Evolutionary conservation across 2,329 filamentous ascomycete genomes (phyloP).

Genomic region (Arachnomyces sp.): DNA sequence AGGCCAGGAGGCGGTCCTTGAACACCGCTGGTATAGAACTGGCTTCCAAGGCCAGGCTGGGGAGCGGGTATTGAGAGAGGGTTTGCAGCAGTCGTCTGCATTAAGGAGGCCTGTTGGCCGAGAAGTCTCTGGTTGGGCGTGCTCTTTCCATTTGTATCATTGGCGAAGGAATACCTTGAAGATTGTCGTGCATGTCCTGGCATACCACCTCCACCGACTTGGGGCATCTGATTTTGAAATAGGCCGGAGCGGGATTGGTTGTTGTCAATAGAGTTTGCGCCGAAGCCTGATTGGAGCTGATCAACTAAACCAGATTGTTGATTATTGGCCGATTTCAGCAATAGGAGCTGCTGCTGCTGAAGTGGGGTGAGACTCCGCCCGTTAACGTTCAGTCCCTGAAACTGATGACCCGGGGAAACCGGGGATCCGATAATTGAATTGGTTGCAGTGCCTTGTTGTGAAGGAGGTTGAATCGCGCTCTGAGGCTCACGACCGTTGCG

Average conservation of each 20-base stretch:
- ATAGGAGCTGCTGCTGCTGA: constrained; percentile 65
- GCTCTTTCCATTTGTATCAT: constrained; percentile 52
- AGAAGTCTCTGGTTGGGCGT: constrained; percentile 52
- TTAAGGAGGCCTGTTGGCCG: constrained; percentile 41
- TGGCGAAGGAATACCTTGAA: constrained; percentile 81
- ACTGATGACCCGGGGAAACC: constrained; percentile 33
- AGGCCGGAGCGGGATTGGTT: constrained; percentile 37
- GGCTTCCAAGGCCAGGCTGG: constrained; percentile 45
- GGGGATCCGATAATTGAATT: constrained; percentile 37
- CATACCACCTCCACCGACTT: constrained; percentile 42
- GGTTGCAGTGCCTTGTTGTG: constrained; percentile 53
- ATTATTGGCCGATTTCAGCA: constrained; percentile 52
- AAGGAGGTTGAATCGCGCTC: constrained; percentile 66
- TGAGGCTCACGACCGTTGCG: constrained; percentile 53
- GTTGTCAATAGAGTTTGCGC: constrained; percentile 29
- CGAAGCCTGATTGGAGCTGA: constrained; percentile 25
- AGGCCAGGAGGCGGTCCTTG: constrained; percentile 90
- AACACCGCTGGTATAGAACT: constrained; percentile 77
- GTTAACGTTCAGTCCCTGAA: constrained; percentile 54
- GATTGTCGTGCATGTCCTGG: constrained; percentile 71
- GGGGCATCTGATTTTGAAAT: constrained; percentile 41
- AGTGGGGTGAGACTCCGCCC: constrained; percentile 71
- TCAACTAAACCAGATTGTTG: constrained; percentile 53
- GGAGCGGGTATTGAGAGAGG: constrained; percentile 30
- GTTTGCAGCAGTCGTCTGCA: constrained; percentile 32